Base-by-base conservation (phyloP, 371 early-diverging fungal genomes). In the Mortierella sp. region DNA sequence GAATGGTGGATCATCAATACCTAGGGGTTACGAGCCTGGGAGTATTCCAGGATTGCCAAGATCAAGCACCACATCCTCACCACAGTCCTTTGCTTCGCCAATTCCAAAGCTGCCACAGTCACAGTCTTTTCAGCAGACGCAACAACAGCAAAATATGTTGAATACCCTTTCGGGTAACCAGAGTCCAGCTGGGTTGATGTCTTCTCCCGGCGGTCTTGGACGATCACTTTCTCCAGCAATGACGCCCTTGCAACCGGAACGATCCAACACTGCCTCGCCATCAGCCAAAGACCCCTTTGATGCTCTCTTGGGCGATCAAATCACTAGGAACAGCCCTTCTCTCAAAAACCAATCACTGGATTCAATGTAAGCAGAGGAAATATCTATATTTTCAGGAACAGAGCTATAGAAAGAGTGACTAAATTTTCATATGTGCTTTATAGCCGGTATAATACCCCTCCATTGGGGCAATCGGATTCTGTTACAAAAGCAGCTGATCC, bases 321-420 rank as follows among this genome's bases (percentile, higher is more conserved):
- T 73, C 56, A 70, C 70, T 2, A 58, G 71, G n/a, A 70, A 45
- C 34, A 70, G 64, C 23, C 65, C 80, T 22, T 40, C 71, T 1
- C 40, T 60, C 43, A 74, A 70, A 55, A 70, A 79, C 37, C 80
- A 79, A 43, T 74, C 51, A 35, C 61, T 89, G 53, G 85, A 89
- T 56, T 76, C 85, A 54, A 61, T 89, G 89, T 88, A 87, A 77
- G n/a, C n/a, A n/a, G n/a, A n/a, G 84, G 61, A 49, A 26, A n/a
- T n/a, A n/a, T 19, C 19, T 31, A n/a, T 35, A 29, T 59, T 65
- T 53, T 53, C 34, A 22, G 29, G 42, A 61, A 13, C 42, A 28
- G 28, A 26, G n/a, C n/a, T 28, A 13, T 58, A 60, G 56, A 49
- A 55, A 19, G 37, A 42, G 26, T 55, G 47, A 49, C 10, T 8